Base-by-base conservation (phyloP, 192 early-diverging fungal species). In the Coemansia erecta region DNA sequence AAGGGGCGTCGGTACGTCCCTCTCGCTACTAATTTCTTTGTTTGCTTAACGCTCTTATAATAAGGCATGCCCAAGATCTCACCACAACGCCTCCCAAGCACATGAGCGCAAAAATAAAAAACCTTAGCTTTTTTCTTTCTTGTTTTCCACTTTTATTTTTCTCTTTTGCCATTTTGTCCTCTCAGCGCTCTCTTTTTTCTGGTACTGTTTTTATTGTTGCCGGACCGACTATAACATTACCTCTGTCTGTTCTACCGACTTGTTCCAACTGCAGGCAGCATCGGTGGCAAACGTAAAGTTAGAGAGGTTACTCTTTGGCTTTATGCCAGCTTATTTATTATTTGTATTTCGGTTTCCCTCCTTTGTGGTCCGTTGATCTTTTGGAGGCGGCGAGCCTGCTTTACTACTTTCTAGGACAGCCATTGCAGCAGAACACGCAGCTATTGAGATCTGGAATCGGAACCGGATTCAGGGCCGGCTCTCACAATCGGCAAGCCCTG, bases 71-170 rank as follows among this genome's bases (percentile, higher is more conserved):
- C 49, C 23, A 51, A 40, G 33, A 19, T 53, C 18, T 19, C 52
- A 53, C 35, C 52, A 39, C n/a, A n/a, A n/a, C 35, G 52, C 52
- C 52, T 53, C 52, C 12, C 35, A 40, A 40, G 52, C 52, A 39
- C 52, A n/a, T 33, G 24, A 51, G 49, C 9, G 49, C 49, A 51
- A 51, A 28, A 51, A 11, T 40, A n/a, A n/a, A 45, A 53, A 39
- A 39, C 33, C 35, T 13, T 19, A 15, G 5, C 52, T 40, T 53
- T 40, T 53, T 33, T 39, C 33, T 53, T 53, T 39, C 8, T 53
- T 53, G 10, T 18, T 40, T 50, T 26, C 21, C 22, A 21, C 21
- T 28, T 50, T 13, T n/a, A 24, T 50, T 50, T 33, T 52, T 35
- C 35, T 53, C 15, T 40, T 40, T 53, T 53, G 52, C 52, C 19